Percentiles rank a stretch among this genome's conserved stretches.
These are phyloP conservation scores for Eucalyptus curtisii DNA, from an alignment of 345 rosid species.

Conservation along the genomic window DNA sequence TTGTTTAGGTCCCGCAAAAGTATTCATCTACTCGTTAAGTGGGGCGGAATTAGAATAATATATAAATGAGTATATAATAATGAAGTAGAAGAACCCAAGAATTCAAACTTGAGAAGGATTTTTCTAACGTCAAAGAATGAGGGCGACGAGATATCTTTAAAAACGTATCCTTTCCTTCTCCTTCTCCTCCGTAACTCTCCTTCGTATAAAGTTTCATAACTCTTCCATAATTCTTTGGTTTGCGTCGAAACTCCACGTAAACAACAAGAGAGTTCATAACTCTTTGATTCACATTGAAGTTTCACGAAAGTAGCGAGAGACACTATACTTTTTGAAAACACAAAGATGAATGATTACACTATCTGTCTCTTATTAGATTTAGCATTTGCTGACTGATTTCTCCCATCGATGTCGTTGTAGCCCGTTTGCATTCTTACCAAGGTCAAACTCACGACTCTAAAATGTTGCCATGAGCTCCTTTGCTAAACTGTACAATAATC, in stretches of 20 bases:
- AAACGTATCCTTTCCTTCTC: not conserved
- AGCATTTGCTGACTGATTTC: fast-evolving
- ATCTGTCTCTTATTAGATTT: not conserved
- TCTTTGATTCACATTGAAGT: not conserved
- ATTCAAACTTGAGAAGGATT: not conserved
- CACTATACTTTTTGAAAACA: too few relatives aligned
- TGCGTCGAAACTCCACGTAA: fast-evolving
- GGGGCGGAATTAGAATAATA: not conserved
- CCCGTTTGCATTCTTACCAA: not conserved
- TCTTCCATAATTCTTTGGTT: not conserved
- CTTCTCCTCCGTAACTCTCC: not conserved
- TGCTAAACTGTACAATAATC: not conserved
- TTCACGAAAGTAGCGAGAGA: not conserved
- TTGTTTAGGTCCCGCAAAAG: not conserved
- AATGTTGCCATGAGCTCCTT: not conserved
- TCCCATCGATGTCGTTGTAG: fast-evolving
- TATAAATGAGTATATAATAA: not conserved
- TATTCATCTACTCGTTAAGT: not conserved
- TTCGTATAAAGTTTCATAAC: too few relatives aligned
- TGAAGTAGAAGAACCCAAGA: not conserved
- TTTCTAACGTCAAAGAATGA: too few relatives aligned
- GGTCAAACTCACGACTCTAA: not conserved
- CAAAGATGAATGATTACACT: not conserved
- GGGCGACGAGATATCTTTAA: not conserved
- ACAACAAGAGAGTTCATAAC: too few relatives aligned